These are phyloP conservation scores for Galerina marginata DNA, from an alignment of 768 basidiomycete genomes.

Conservation along the genomic window DNA sequence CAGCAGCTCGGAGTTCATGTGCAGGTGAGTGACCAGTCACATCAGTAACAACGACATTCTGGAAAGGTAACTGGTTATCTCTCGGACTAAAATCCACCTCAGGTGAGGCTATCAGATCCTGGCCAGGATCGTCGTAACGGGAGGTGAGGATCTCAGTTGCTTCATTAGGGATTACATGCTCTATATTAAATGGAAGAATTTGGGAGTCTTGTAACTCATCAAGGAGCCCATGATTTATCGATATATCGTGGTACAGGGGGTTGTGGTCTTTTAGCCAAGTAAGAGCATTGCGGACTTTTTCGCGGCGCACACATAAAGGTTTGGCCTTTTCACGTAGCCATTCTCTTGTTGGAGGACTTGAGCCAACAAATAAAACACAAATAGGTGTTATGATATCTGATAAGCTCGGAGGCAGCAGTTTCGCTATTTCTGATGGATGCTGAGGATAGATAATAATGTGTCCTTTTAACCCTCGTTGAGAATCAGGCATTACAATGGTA, in stretches of 20 bases:
- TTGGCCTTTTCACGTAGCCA: conserved; percentile 40
- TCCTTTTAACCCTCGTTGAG: conserved; percentile 41
- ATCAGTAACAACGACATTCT: conserved; percentile 36
- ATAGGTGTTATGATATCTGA: conserved; percentile 40
- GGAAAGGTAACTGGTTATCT: conserved; percentile 4
- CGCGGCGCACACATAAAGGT: conserved; percentile 36
- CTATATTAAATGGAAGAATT: conserved; percentile 33
- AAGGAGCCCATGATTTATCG: conserved; percentile 28
- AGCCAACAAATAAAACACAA: conserved; percentile 47
- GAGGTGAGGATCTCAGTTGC: conserved; percentile 2
- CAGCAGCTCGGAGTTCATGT: conserved; percentile 37
- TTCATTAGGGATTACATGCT: conserved; percentile 25
- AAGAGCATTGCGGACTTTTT: conserved; percentile 38
- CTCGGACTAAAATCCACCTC: no score
- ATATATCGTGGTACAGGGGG: conserved; percentile 35
- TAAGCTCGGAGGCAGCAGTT: conserved; percentile 39
- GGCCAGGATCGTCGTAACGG: conserved; percentile 13
- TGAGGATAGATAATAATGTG: conserved; percentile 49
- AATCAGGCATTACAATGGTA: conserved; percentile 5
- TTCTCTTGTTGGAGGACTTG: conserved; percentile 25
- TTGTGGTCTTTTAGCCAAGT: conserved; percentile 44
- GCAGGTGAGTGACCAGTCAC: conserved; percentile 30
- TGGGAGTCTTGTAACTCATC: conserved; percentile 18
- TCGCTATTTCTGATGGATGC: conserved; percentile 28
- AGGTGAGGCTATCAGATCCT: no score